phyloP scores from a whole-genome alignment of 148 eudicot species.

The Euryodendron excelsum region DNA sequence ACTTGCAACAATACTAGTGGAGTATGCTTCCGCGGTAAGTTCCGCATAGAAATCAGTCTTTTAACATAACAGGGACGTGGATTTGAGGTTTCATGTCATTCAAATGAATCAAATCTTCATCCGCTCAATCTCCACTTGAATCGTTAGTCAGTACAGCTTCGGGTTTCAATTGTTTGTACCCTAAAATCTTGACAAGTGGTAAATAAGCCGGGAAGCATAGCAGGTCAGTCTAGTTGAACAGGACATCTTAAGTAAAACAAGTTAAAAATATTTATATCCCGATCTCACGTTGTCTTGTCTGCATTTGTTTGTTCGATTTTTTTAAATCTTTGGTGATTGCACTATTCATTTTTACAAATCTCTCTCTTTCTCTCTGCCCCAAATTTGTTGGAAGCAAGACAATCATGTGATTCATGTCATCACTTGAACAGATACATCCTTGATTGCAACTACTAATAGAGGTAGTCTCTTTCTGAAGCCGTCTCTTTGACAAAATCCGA shows the following conservation, averaged over 20 bases:
- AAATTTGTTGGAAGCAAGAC: too few species aligned
- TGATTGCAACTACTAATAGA: too few species aligned
- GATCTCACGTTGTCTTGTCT: background rate
- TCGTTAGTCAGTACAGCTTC: background rate
- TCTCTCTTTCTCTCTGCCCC: too few species aligned
- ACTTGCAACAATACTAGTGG: constrained; percentile 67
- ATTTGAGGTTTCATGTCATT: background rate
- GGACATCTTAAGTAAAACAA: background rate
- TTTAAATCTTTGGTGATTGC: too few species aligned
- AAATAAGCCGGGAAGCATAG: background rate
- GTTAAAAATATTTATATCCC: background rate
- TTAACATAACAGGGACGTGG: background rate
- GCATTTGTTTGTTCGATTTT: too few species aligned
- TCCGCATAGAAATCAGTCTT: background rate
- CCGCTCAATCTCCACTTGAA: background rate
- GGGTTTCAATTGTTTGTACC: background rate
- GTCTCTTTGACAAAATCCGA: too few species aligned
- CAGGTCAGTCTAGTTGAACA: background rate
- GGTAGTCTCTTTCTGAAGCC: too few species aligned
- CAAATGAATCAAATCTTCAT: background rate
- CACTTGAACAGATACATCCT: too few species aligned
- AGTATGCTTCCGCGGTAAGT: constrained; percentile 92
- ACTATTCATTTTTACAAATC: too few species aligned
- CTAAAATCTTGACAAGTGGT: background rate
- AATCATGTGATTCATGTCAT: too few species aligned